These are phyloP conservation scores for Fusarium subtropicale DNA, from an alignment of 2,329 filamentous ascomycete species.

Conservation along the genomic window DNA sequence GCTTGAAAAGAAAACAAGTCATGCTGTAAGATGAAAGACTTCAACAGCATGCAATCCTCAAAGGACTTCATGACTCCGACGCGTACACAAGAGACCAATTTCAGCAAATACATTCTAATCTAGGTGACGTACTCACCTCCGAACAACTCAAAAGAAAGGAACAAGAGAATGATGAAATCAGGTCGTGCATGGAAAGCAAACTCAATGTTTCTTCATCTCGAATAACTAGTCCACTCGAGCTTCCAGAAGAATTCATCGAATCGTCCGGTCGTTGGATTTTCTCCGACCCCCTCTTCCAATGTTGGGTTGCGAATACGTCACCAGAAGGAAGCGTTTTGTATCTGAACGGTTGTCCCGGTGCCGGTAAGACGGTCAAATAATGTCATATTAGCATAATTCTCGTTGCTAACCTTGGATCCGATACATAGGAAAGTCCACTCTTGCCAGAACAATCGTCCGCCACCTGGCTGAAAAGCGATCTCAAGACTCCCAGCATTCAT, in stretches of 20 bases:
- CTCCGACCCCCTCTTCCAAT: not conserved
- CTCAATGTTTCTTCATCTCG: not conserved
- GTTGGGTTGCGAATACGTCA: not conserved
- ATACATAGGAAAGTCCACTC: not conserved
- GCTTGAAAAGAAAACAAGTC: not conserved
- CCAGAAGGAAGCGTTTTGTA: not conserved
- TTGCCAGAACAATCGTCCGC: not conserved
- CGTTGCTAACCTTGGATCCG: fast-evolving
- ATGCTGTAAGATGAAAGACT: not conserved
- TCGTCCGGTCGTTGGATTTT: not conserved
- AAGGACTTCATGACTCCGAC: not conserved
- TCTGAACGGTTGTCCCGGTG: not conserved
- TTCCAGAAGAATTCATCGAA: not conserved
- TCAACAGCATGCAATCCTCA: not conserved
- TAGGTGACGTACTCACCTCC: not conserved
- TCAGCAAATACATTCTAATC: not conserved
- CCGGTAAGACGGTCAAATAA: too few relatives aligned
- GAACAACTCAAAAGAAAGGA: not conserved
- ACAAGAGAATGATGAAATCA: not conserved
- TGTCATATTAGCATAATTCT: too few relatives aligned
- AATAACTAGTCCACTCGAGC: not conserved
- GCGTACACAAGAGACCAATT: not conserved
- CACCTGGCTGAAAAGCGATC: too few relatives aligned
- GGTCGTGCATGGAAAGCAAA: not conserved
- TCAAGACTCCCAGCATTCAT: fast-evolving